phyloP scores from a whole-genome alignment of 306 rosid species.

The Lupinus albus region DNA sequence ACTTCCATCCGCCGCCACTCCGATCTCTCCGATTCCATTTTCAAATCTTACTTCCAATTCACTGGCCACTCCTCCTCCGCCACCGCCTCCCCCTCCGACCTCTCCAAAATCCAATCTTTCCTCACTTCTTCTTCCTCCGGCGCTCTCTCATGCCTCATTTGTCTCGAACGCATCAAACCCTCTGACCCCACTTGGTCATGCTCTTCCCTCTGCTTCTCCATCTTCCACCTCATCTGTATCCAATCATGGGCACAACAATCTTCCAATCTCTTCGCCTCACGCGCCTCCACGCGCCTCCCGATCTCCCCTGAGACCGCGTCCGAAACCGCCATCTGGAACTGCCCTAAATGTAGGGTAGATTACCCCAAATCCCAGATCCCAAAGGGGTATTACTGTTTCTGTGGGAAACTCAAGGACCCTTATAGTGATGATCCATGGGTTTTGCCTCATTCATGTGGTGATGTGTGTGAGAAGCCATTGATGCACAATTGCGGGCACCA shows the following conservation, averaged over 20 bases:
- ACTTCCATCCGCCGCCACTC: conserved; percentile 60
- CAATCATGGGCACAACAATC: conserved; percentile 94
- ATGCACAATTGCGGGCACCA: conserved; percentile 76
- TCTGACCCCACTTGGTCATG: conserved; percentile 94
- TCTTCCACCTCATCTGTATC: conserved; percentile 88
- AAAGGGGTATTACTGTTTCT: conserved; percentile 69
- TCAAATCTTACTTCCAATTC: conserved; percentile 74
- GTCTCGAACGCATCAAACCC: conserved; percentile 87
- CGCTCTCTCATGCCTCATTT: conserved; percentile 85
- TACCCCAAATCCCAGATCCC: conserved; percentile 72
- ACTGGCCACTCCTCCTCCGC: conserved; percentile 61
- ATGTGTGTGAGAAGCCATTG: conserved; percentile 71
- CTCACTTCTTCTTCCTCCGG: conserved; percentile 92
- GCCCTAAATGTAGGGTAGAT: conserved; percentile 84
- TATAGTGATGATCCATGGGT: conserved; percentile 90
- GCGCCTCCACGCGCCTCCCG: conserved; percentile 79
- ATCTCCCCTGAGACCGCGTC: conserved; percentile 51
- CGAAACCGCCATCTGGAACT: conserved; percentile 73
- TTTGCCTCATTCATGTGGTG: conserved; percentile 92
- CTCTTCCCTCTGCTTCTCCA: conserved; percentile 80
- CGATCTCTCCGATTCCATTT: conserved; percentile 77
- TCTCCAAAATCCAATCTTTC: conserved; percentile 88
- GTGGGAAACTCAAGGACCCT: conserved; percentile 80
- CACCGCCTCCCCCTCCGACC: conserved; percentile 59
- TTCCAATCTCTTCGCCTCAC: conserved; percentile 68